Conservation (phyloP, 176 grass and related monocot genomes). For the Triticum dicoccoides region DNA sequence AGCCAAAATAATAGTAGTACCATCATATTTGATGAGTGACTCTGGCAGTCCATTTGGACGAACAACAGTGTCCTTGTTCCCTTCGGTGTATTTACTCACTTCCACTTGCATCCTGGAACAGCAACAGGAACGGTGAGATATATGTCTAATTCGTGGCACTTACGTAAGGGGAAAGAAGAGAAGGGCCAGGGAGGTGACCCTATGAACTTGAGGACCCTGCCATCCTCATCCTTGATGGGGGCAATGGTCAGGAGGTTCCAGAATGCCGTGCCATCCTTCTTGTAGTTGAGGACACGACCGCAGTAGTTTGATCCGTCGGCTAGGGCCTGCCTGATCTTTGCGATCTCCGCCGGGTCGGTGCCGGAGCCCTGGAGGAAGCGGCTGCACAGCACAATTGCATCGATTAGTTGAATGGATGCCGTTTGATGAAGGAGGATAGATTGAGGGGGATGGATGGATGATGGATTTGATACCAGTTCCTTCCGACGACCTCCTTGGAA, state of each 20-base stretch:
- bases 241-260: constrained; percentile 91
- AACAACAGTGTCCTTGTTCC: constrained; percentile 64
- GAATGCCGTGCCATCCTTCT: constrained; percentile 87
- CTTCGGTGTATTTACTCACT: constrained; percentile 97
- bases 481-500: constrained; percentile 60
- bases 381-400: constrained; percentile 33
- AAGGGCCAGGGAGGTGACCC: constrained; percentile 47
- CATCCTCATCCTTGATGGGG: constrained; percentile 92
- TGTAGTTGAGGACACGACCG: constrained; percentile 82
- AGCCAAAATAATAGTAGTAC: constrained; percentile 25
- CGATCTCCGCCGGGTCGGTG: constrained; percentile 67
- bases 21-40: constrained; percentile 93
- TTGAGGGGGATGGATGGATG: too few relatives aligned
- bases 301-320: constrained; percentile 62
- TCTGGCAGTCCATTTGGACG: constrained; percentile 92
- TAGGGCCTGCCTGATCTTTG: constrained; percentile 79
- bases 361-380: constrained; percentile 84
- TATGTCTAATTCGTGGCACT: not conserved
- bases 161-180: not conserved
- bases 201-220: constrained; percentile 85
- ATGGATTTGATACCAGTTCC: constrained; percentile 45
- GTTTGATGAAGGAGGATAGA: not conserved
- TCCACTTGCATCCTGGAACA: constrained; percentile 93
- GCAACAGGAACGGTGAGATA: not conserved
- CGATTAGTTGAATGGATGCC: not conserved